Evolutionary conservation across 805 yeast species (phyloP).

Genomic region (Lipomyces sp.): DNA sequence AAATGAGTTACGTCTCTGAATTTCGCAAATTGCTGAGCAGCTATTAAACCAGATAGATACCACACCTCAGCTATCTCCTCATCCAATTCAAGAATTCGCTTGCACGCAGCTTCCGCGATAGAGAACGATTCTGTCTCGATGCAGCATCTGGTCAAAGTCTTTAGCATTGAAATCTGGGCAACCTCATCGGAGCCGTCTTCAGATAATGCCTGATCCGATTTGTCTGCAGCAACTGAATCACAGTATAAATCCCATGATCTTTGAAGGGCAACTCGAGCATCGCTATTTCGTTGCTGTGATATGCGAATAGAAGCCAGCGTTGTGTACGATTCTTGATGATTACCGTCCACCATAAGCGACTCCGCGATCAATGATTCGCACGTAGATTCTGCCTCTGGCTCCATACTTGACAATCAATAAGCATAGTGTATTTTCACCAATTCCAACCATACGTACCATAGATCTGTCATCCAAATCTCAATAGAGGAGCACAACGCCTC

Average conservation of each 20-base stretch:
- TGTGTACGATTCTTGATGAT: constrained; percentile 80
- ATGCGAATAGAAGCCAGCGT: constrained; percentile 84
- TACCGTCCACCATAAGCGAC: constrained; percentile 58
- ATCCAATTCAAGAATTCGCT: constrained; percentile 72
- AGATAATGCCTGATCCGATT: constrained; percentile 39
- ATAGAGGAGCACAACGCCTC: constrained; percentile 83
- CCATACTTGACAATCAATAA: constrained; percentile 91
- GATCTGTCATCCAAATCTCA: constrained; percentile 59
- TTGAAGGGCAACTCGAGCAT: constrained; percentile 69
- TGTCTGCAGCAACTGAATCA: constrained; percentile 48
- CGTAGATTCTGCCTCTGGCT: constrained; percentile 77
- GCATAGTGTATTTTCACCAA: background rate
- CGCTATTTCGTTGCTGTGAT: constrained; percentile 76
- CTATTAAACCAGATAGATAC: constrained; percentile 80
- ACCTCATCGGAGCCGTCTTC: constrained; percentile 43
- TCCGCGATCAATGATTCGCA: constrained; percentile 74
- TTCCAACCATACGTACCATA: constrained; percentile 26
- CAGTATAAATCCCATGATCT: constrained; percentile 76
- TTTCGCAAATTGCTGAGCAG: constrained; percentile 17
- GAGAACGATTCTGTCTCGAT: constrained; percentile 79
- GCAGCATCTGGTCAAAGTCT: constrained; percentile 73
- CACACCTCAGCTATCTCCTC: constrained; percentile 81
- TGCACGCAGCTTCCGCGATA: constrained; percentile 65
- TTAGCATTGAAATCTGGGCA: constrained; percentile 71
- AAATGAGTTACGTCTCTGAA: background rate